Conservation (phyloP, 1,139 yeast genomes). For the Yamadazyma triangularis region DNA sequence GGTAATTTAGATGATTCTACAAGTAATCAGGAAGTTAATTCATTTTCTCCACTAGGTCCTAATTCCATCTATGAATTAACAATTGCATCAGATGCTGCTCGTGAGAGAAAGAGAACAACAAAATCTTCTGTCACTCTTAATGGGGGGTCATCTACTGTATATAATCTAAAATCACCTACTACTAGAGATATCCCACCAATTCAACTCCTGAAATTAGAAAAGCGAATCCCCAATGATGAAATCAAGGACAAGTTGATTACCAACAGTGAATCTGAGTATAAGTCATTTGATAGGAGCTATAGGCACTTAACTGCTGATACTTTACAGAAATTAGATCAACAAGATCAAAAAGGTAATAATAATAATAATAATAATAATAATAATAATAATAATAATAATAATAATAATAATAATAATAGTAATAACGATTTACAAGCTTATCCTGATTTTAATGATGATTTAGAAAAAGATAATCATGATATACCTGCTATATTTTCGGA, state of each 20-base stretch:
- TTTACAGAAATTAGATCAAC: constrained; percentile 37
- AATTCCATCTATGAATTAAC: constrained; percentile 76
- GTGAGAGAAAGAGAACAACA: constrained; percentile 30
- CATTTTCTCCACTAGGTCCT: constrained; percentile 65
- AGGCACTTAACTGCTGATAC: constrained; percentile 47
- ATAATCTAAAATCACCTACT: constrained; percentile 65
- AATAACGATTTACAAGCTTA: too few species aligned
- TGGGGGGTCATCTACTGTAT: constrained; percentile 36
- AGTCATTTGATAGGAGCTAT: constrained; percentile 47
- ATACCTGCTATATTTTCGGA: constrained; percentile 72
- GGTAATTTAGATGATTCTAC: constrained; percentile 15
- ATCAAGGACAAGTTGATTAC: constrained; percentile 43
- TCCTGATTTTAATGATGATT: too few species aligned
- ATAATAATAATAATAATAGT: constrained; percentile 18
- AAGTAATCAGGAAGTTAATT: constrained; percentile 5
- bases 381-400: constrained; percentile 2
- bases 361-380: constrained; percentile 10
- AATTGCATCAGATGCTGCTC: constrained; percentile 49
- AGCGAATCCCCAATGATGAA: constrained; percentile 45
- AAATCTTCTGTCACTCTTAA: constrained; percentile 33
- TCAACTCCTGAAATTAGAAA: constrained; percentile 53
- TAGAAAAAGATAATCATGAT: too few species aligned
- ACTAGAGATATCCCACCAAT: constrained; percentile 82
- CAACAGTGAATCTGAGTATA: constrained; percentile 50
- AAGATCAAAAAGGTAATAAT: constrained; percentile 7